phyloP scores from a whole-genome alignment of 768 basidiomycete genomes.

The Agrocybe chaxingu region DNA sequence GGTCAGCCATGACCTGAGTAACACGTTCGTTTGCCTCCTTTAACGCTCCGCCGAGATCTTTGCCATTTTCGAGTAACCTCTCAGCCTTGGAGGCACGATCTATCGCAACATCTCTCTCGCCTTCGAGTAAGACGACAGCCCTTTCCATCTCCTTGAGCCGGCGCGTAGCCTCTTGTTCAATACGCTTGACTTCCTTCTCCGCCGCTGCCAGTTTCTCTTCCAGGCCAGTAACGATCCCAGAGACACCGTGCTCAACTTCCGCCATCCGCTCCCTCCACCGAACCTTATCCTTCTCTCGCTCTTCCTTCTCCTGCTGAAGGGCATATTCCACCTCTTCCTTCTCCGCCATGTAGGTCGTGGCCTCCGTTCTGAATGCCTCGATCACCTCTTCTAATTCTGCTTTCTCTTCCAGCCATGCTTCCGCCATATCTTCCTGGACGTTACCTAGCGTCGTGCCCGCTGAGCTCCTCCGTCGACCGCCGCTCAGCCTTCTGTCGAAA shows the following conservation, averaged over 20 bases:
- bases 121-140: slow-evolving; percentile 41
- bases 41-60: slow-evolving; percentile 67
- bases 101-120: slow-evolving; percentile 51
- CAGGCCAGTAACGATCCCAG: slow-evolving; percentile 61
- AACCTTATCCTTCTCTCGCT: slow-evolving; percentile 63
- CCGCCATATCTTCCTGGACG: slow-evolving; percentile 63
- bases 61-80: slow-evolving; percentile 54
- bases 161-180: slow-evolving; percentile 33
- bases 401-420: slow-evolving; percentile 73
- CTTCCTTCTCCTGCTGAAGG: slow-evolving; percentile 52
- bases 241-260: slow-evolving; percentile 70
- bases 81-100: slow-evolving; percentile 68
- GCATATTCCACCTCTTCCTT: slow-evolving; percentile 43
- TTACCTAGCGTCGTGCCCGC: slow-evolving; percentile 52
- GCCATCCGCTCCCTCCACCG: slow-evolving; percentile 68
- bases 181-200: slow-evolving; percentile 41
- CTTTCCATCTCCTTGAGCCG: slow-evolving; percentile 45
- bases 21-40: slow-evolving; percentile 64
- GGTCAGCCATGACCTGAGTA: slow-evolving; percentile 49
- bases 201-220: slow-evolving; percentile 54
- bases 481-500: slow-evolving; percentile 29
- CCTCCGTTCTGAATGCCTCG: slow-evolving; percentile 45
- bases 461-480: slow-evolving; percentile 48
- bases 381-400: slow-evolving; percentile 53
- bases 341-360: slow-evolving; percentile 42